Base-by-base conservation (phyloP, 192 early-diverging fungal species). In the Powellomyces hirtus region DNA sequence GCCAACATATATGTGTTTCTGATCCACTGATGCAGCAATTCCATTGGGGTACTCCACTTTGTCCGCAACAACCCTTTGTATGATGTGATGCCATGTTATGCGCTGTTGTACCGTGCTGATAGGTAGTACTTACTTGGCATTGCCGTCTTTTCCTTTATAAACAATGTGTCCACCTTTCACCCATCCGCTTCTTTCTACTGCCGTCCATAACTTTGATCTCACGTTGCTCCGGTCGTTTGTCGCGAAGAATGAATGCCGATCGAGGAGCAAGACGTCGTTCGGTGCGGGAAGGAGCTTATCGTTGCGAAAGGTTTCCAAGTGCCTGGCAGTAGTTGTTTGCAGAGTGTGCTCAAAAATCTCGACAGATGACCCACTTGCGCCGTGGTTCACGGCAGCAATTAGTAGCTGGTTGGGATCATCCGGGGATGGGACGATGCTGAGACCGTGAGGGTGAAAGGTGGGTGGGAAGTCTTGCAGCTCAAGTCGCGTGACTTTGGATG, bases 21-120 rank as follows among this genome's bases (percentile, higher is more conserved):
- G 20, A 31, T 50, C 70, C 20, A 63, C 24, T 27, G 59, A 56
- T 8, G 31, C 13, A 14, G 27, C 36, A 24, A 72, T 66, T 7
- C 70, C 70, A 37, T 72, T 72, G 26, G 70, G 52, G 34, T 66
- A 66, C 3, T 20, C 37, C 4, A 72, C 24, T 27, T 72, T 44
- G 33, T 38, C 37, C 82, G 77, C 85, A 89, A 52, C 89, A 86
- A 78, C 85, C 82, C 57, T 61, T 80, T 22, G 83, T 13, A 4
- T 5, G 18, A 26, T 30, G 53, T 4, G 33, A 26, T 30, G 53
- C 33, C 4, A 56, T 22, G 6, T 4, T 13, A 30, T 31, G 18
- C 16, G 16, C 16, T 56, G 4, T 26, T 2, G 27, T 30, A 56
- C 27, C 40, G 18, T 42, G 10, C 24, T 24, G 13, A 52, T n/a